Base-by-base conservation (phyloP, 768 basidiomycete species). In the Leccinum aurantiacum region DNA sequence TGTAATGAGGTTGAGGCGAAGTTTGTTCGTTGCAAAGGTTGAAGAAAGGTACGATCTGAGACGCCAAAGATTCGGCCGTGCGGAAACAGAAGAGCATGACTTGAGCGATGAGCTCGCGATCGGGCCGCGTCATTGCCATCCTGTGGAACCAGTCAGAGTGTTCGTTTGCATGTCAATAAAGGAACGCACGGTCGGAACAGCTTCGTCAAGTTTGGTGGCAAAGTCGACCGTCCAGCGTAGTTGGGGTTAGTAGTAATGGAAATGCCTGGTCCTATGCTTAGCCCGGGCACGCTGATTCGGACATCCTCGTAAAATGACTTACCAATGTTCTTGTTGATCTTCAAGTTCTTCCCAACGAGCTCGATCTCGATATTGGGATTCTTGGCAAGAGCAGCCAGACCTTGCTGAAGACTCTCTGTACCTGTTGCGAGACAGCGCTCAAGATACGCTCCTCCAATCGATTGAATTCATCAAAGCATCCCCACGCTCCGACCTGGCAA, bases 21-120 rank as follows among this genome's bases (percentile, higher is more conserved):
- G 98, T 83, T 65, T 98, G 96, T 67, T 98, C 97, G 61, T 95
- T 89, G 64, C 97, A 99, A 57, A 99, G 89, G 73, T 96, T 96
- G 84, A 99, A 99, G 82, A 99, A 98, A 0, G 97, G 97, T 11
- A 99, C 97, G 60, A 98, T 92, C 76, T 98, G 98, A 56, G 93
- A 93, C 2, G 97, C 97, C n/a, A 99, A 84, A 0, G 87, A 90
- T 75, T 99, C 97, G 6, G 97, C 97, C 13, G 95, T 95, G 41
- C 97, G 87, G 86, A 98, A 99, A 62, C 97, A 98, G 80, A 98
- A 98, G 50, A 99, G 79, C 92, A 98, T 95, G 73, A 99, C 97
- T 77, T 99, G 97, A 4, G 97, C 97, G 68, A 99, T 99, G 52
- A 99, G 88, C 73, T 99, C 96, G 60, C 95, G 88, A 74, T 98